A percentile compares a stretch with the other conserved stretches of the same genome.
Evolutionary conservation across 1,139 yeast genomes (phyloP).

Genomic region (Candida tetrigidarum): DNA sequence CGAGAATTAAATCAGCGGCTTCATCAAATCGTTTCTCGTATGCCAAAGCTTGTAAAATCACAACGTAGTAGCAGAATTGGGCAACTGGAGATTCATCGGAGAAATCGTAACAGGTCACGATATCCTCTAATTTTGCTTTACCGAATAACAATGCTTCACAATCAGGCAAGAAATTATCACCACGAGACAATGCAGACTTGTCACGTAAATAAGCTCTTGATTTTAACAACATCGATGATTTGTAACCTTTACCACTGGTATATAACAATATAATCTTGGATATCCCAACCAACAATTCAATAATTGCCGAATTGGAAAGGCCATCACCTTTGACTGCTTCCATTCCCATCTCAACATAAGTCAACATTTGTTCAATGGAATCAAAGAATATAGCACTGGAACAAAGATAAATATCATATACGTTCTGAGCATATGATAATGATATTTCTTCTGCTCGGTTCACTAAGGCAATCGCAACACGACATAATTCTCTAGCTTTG

Average conservation of each 20-base stretch:
- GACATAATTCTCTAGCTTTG: conserved; percentile 32
- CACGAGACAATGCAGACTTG: background rate
- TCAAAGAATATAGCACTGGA: conserved; percentile 50
- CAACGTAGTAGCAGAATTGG: conserved; percentile 18
- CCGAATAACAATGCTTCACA: conserved; percentile 23
- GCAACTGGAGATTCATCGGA: conserved; percentile 6
- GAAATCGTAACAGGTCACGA: conserved; percentile 13
- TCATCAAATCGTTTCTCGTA: conserved; percentile 24
- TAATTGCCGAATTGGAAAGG: conserved; percentile 20
- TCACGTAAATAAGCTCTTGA: conserved; percentile 3
- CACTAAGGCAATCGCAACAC: conserved; percentile 43
- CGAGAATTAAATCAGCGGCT: conserved; percentile 24
- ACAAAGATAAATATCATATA: conserved; percentile 48
- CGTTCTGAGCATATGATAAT: conserved; percentile 40
- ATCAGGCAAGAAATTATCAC: conserved; percentile 10
- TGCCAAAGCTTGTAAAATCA: conserved; percentile 9
- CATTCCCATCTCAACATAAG: conserved; percentile 29
- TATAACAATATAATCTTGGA: conserved; percentile 23
- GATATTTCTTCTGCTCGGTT: conserved; percentile 39
- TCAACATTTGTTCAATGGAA: conserved; percentile 41
- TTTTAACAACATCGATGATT: conserved; percentile 7
- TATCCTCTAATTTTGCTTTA: conserved; percentile 21
- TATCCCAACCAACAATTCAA: conserved; percentile 17
- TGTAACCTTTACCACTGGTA: conserved; percentile 16
- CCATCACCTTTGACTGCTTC: conserved; percentile 9